These are phyloP conservation scores for Ceratocystis albifundus DNA, from an alignment of 2,329 filamentous ascomycete species.

Conservation along the genomic window DNA sequence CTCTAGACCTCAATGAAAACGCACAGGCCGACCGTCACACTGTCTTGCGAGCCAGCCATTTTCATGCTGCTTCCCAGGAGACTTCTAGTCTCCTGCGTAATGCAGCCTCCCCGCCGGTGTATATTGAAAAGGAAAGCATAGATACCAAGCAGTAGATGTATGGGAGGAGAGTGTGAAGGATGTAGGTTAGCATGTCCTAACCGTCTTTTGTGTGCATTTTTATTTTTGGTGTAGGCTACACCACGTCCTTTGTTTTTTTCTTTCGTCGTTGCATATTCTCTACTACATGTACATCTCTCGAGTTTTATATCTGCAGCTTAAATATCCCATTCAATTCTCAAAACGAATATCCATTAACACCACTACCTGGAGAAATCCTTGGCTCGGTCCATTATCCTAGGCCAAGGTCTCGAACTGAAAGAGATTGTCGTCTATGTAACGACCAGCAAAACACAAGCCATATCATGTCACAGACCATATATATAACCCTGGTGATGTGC, in stretches of 20 bases:
- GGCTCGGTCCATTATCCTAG: too few relatives aligned
- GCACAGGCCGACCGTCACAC: background rate
- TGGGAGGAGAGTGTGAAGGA: background rate
- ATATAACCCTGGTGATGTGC: too few relatives aligned
- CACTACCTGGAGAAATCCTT: too few relatives aligned
- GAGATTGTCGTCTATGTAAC: too few relatives aligned
- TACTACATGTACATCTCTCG: background rate
- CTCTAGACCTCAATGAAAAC: background rate
- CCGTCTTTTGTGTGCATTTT: background rate
- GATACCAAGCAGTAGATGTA: background rate
- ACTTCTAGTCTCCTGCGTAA: conserved; percentile 12
- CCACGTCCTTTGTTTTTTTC: background rate
- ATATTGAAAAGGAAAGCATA: conserved; percentile 5
- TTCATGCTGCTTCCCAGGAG: conserved; percentile 5
- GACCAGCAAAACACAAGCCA: too few relatives aligned
- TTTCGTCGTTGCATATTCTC: background rate
- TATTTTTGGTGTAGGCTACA: background rate
- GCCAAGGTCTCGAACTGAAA: too few relatives aligned
- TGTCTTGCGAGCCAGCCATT: background rate
- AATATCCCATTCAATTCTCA: background rate
- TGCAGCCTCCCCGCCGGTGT: conserved; percentile 12
- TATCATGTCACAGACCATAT: too few relatives aligned
- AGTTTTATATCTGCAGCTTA: background rate
- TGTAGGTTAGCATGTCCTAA: too few relatives aligned
- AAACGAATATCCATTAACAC: too few relatives aligned